Percentiles rank a stretch among this genome's conserved stretches.
Evolutionary conservation across 2,329 filamentous ascomycete genomes (phyloP).

Genomic region (Chaetomium strumarium): DNA sequence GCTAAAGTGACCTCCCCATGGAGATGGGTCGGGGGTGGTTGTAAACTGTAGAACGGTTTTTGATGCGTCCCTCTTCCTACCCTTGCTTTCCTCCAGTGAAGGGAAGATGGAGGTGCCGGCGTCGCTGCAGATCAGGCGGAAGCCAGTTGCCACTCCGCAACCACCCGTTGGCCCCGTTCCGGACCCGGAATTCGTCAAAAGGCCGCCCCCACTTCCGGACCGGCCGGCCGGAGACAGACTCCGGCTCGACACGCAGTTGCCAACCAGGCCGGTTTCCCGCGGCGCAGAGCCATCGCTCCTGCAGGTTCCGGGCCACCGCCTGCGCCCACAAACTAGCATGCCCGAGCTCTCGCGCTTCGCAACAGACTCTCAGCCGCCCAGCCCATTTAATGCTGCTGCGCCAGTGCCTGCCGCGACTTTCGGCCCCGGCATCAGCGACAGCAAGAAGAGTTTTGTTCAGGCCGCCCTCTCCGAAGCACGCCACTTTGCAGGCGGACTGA

Average conservation of each 20-base stretch:
- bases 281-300: slow-evolving; percentile 6
- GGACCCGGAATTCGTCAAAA: not conserved
- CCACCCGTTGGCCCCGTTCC: not conserved
- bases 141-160: slow-evolving; percentile 1
- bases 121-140: slow-evolving; percentile 12
- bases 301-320: slow-evolving; percentile 7
- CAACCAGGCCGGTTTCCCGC: slow-evolving; percentile 12
- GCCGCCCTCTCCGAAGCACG: slow-evolving; percentile 51
- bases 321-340: slow-evolving; percentile 17
- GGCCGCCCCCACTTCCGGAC: slow-evolving; percentile 14
- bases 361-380: not conserved
- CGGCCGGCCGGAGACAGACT: slow-evolving; percentile 1
- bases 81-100: not conserved
- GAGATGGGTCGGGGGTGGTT: too few species aligned
- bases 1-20: too few species aligned
- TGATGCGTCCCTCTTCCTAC: too few species aligned
- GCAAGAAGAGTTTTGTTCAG: slow-evolving; percentile 36
- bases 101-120: not conserved
- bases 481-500: slow-evolving; percentile 59
- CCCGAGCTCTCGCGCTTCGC: slow-evolving; percentile 13
- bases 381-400: slow-evolving; percentile 3
- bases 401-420: slow-evolving; percentile 11
- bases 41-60: too few species aligned
- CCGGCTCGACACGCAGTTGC: not conserved
- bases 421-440: slow-evolving; percentile 6